These are phyloP conservation scores for Fagus crenata DNA, from an alignment of 306 rosid genomes.

Conservation along the genomic window DNA sequence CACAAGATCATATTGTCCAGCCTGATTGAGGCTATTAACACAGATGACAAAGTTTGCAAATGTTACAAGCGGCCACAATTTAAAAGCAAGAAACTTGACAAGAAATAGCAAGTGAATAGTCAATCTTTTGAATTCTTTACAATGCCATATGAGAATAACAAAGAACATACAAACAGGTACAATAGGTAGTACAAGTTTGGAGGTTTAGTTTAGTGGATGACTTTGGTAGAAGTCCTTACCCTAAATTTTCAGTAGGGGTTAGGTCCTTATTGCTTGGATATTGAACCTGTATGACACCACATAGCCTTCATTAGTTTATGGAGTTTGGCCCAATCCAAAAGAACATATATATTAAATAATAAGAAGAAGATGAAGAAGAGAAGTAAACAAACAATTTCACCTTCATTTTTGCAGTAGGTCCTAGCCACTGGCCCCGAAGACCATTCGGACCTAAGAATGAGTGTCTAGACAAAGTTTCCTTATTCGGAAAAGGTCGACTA, in stretches of 20 bases:
- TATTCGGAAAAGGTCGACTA: conserved; percentile 63
- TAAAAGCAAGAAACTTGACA: conserved; percentile 21
- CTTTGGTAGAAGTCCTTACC: conserved; percentile 47
- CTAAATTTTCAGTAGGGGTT: conserved; percentile 42
- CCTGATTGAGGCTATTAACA: conserved; percentile 65
- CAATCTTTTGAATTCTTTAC: conserved; percentile 19
- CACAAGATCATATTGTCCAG: conserved; percentile 65
- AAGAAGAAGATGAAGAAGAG: neutral
- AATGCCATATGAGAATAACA: conserved; percentile 4
- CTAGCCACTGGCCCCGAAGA: conserved; percentile 89
- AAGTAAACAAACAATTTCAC: conserved; percentile 32
- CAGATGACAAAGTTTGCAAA: conserved; percentile 29
- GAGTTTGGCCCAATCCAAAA: conserved; percentile 14
- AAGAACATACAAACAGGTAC: conserved; percentile 21
- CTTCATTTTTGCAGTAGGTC: conserved; percentile 70
- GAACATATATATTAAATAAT: neutral
- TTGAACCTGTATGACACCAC: conserved; percentile 58
- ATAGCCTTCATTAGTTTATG: neutral
- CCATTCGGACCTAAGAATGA: conserved; percentile 95
- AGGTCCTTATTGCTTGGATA: conserved; percentile 82
- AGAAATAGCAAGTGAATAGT: conserved; percentile 11
- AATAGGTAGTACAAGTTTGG: conserved; percentile 16
- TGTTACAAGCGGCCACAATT: conserved; percentile 34
- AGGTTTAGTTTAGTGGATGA: conserved; percentile 8
- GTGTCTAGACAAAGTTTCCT: conserved; percentile 94